A percentile compares a stretch with the other conserved stretches of the same genome.
Conservation (phyloP, 345 rosid species). For the Zanthoxylum bungeanum region DNA sequence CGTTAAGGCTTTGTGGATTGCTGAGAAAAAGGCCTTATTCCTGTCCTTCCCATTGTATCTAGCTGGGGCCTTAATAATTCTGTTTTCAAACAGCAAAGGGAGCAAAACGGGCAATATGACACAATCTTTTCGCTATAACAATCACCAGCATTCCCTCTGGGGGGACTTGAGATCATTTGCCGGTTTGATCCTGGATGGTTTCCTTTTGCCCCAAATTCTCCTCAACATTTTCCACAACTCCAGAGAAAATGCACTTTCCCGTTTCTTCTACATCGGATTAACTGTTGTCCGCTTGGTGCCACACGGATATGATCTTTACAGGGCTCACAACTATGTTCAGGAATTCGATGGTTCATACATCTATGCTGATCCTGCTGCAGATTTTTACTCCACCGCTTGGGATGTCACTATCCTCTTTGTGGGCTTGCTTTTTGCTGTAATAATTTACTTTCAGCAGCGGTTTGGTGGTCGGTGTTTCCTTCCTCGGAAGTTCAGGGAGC, state of each 20-base stretch:
- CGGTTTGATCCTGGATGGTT: slow-evolving; percentile 45
- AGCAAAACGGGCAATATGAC: background rate
- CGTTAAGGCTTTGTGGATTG: slow-evolving; percentile 29
- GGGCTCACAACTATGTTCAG: slow-evolving; percentile 20
- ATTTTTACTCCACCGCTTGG: slow-evolving; percentile 44
- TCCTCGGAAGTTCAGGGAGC: slow-evolving; percentile 30
- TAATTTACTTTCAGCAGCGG: slow-evolving; percentile 41
- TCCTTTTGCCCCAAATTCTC: slow-evolving; percentile 50
- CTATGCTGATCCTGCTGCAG: slow-evolving; percentile 35
- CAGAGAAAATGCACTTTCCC: slow-evolving; percentile 29
- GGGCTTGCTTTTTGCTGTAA: slow-evolving; percentile 33
- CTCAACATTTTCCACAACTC: slow-evolving; percentile 39
- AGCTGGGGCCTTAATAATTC: slow-evolving; percentile 34
- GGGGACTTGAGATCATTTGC: slow-evolving; percentile 34
- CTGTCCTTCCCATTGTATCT: slow-evolving; percentile 31
- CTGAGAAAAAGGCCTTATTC: slow-evolving; percentile 39
- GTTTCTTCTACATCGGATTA: slow-evolving; percentile 32
- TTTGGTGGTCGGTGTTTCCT: slow-evolving; percentile 45
- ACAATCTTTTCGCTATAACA: background rate
- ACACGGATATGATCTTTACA: slow-evolving; percentile 50
- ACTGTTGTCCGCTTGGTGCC: slow-evolving; percentile 39
- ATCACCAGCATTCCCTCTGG: slow-evolving; percentile 18
- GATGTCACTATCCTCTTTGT: slow-evolving; percentile 32
- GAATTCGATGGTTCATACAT: slow-evolving; percentile 27
- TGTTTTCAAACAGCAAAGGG: slow-evolving; percentile 19